A percentile compares a stretch with the other conserved stretches of the same genome.
These are phyloP conservation scores for Ophiostoma himal-ulmi DNA, from an alignment of 2,329 filamentous ascomycete genomes.

Conservation along the genomic window DNA sequence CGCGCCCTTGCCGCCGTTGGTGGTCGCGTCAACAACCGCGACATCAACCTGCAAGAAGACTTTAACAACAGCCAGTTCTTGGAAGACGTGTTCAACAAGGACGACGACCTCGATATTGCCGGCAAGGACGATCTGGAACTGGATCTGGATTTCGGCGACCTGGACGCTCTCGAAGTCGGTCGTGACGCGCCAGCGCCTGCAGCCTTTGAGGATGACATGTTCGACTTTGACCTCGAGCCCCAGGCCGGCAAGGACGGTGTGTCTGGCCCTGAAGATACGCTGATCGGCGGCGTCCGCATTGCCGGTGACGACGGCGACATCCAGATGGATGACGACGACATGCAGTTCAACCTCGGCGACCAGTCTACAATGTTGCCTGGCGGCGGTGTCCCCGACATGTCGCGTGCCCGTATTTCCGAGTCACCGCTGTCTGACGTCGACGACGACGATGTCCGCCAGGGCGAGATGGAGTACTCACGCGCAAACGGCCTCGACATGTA, in stretches of 20 bases:
- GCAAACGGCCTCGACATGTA: conserved; percentile 53
- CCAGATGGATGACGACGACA: conserved; percentile 55
- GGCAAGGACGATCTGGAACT: conserved; percentile 63
- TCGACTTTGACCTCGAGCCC: conserved; percentile 55
- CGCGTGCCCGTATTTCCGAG: conserved; percentile 59
- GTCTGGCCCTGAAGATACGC: conserved; percentile 41
- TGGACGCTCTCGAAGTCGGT: conserved; percentile 76
- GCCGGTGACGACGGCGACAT: conserved; percentile 60
- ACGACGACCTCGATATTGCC: conserved; percentile 51
- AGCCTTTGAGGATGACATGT: conserved; percentile 62
- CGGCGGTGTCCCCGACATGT: conserved; percentile 41
- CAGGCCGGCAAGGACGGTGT: conserved; percentile 46
- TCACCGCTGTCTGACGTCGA: conserved; percentile 66
- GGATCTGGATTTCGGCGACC: conserved; percentile 63
- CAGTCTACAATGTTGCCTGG: conserved; percentile 46
- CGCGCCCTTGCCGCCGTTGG: conserved; percentile 53
- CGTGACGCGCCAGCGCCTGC: conserved; percentile 71
- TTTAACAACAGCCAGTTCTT: conserved; percentile 75
- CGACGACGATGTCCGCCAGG: conserved; percentile 54
- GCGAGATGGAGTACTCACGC: conserved; percentile 53
- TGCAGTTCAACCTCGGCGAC: conserved; percentile 58
- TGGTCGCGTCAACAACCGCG: conserved; percentile 52
- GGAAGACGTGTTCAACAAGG: conserved; percentile 56
- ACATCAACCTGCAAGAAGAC: conserved; percentile 64
- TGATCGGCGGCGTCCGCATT: conserved; percentile 54